A percentile compares a stretch with the other conserved stretches of the same genome.
Evolutionary conservation across 371 early-diverging fungal species (phyloP).

Genomic region (Mucor lusitanicus): DNA sequence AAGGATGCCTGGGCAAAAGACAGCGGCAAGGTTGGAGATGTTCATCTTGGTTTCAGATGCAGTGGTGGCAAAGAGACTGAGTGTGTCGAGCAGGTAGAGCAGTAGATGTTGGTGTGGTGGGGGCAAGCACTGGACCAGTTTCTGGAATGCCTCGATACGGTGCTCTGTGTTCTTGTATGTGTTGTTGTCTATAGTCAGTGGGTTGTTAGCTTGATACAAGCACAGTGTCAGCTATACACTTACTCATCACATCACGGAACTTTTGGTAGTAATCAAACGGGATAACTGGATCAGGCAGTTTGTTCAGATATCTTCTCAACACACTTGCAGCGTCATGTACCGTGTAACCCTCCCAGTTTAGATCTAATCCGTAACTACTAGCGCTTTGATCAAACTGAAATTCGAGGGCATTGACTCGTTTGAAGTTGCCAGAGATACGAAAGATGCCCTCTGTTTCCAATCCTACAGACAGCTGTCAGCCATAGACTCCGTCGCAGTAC

Average conservation of each 20-base stretch:
- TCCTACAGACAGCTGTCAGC: constrained; percentile 4
- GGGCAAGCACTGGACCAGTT: constrained; percentile 46
- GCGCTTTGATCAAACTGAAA: constrained; percentile 52
- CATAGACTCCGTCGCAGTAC: background rate
- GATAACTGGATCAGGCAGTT: constrained; percentile 59
- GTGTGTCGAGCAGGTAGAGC: constrained; percentile 56
- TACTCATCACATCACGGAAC: constrained; percentile 57
- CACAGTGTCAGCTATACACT: background rate
- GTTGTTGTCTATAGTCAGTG: constrained; percentile 21
- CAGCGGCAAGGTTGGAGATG: constrained; percentile 51
- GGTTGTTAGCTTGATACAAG: background rate
- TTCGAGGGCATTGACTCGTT: constrained; percentile 55
- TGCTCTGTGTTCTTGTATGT: constrained; percentile 19
- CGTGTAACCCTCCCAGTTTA: constrained; percentile 58
- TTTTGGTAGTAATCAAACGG: constrained; percentile 48
- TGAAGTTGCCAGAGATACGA: constrained; percentile 40
- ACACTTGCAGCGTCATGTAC: constrained; percentile 64
- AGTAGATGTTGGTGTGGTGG: constrained; percentile 55
- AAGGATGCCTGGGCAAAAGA: constrained; percentile 61
- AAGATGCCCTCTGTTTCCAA: constrained; percentile 31
- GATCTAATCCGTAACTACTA: constrained; percentile 49
- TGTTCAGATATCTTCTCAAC: constrained; percentile 54
- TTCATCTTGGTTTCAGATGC: constrained; percentile 53
- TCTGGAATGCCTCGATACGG: constrained; percentile 45
- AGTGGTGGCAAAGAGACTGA: constrained; percentile 50